Evolutionary conservation across 2,329 filamentous ascomycete species (phyloP).

Genomic region (Aspergillus fumigatiaffinis): DNA sequence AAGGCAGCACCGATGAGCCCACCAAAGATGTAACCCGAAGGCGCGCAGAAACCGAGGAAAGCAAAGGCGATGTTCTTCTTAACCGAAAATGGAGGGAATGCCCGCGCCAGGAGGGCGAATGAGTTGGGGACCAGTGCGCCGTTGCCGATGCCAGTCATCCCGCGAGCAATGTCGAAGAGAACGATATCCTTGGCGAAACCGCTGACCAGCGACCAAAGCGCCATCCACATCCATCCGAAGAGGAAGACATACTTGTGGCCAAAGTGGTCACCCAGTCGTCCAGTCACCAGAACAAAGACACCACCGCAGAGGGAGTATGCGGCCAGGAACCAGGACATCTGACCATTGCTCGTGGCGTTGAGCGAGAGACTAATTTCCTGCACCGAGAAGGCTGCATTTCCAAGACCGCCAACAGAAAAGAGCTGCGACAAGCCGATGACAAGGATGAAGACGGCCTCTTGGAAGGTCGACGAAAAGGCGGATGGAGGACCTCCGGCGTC

Average conservation of each 20-base stretch:
- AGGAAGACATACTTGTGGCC: slow-evolving; percentile 49
- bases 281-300: slow-evolving; percentile 49
- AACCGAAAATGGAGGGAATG: slow-evolving; percentile 35
- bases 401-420: slow-evolving; percentile 32
- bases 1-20: slow-evolving; percentile 39
- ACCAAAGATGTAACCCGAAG: slow-evolving; percentile 38
- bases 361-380: slow-evolving; percentile 21
- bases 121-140: slow-evolving; percentile 45
- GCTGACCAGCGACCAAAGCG: slow-evolving; percentile 44
- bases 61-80: slow-evolving; percentile 45
- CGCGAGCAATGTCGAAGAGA: slow-evolving; percentile 25
- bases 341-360: slow-evolving; percentile 36
- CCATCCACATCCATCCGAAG: slow-evolving; percentile 49
- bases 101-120: slow-evolving; percentile 41
- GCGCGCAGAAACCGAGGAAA: slow-evolving; percentile 44
- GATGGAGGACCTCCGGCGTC: background rate
- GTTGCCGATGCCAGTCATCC: slow-evolving; percentile 42
- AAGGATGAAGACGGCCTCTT: slow-evolving; percentile 34
- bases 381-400: slow-evolving; percentile 37
- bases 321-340: slow-evolving; percentile 48
- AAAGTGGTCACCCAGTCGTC: slow-evolving; percentile 48
- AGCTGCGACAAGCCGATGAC: slow-evolving; percentile 48
- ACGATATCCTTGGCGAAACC: slow-evolving; percentile 37
- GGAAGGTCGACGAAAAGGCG: slow-evolving; percentile 6
- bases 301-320: slow-evolving; percentile 49